These are phyloP conservation scores for Fragaria ananassa DNA, from an alignment of 306 rosid genomes.

Conservation along the genomic window DNA sequence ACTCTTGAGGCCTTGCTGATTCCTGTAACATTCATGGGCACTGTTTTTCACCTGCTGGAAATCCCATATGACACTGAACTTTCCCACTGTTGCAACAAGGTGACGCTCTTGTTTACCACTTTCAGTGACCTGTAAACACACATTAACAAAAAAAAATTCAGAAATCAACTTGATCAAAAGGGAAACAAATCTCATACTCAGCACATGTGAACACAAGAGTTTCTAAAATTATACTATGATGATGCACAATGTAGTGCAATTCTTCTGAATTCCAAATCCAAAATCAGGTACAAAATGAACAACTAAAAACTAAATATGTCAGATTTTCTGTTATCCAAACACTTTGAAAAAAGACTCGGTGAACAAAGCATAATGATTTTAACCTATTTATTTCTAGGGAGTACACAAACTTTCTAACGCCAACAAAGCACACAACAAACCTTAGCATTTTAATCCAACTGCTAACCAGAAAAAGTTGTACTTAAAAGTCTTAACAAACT, in stretches of 20 bases:
- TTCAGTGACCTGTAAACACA: slow-evolving; percentile 71
- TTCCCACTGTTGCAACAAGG: slow-evolving; percentile 87
- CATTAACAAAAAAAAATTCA: not conserved
- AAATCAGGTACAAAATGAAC: not conserved
- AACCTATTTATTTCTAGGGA: not conserved
- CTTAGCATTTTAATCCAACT: not conserved
- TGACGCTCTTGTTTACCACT: slow-evolving; percentile 95
- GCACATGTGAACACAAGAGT: not conserved
- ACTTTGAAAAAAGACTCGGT: not conserved
- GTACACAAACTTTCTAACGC: not conserved
- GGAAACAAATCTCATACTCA: not conserved
- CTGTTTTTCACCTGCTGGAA: slow-evolving; percentile 87
- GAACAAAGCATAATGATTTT: not conserved
- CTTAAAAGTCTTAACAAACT: not conserved
- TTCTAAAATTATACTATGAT: not conserved
- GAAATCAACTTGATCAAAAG: not conserved
- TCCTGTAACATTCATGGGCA: slow-evolving; percentile 76
- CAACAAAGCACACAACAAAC: not conserved
- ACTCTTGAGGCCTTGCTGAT: slow-evolving; percentile 93
- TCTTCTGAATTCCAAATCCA: not conserved
- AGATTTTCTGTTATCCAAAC: not conserved
- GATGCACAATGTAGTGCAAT: not conserved
- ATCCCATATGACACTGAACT: slow-evolving; percentile 97
- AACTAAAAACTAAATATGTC: not conserved
- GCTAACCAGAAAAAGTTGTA: not conserved